Evolutionary conservation across 352 stramenopile genomes (phyloP), one percentile per base, ranked within the genome.

Genomic region (Phytophthora capsici): DNA sequence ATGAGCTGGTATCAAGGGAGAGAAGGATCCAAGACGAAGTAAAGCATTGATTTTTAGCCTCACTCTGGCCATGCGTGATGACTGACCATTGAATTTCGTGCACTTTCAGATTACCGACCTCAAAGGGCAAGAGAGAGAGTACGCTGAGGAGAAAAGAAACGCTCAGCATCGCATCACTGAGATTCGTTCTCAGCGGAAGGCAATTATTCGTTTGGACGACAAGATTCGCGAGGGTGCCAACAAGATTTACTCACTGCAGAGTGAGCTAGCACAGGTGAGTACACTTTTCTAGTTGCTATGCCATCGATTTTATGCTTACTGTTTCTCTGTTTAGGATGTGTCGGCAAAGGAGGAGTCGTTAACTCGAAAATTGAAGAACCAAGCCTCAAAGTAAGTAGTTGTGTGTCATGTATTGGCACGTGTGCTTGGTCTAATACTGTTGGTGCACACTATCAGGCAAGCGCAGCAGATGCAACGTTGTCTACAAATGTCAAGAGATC

Each of bases 321-420:
- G 3, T 34, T 50, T 4, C 19, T 26, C 34, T 66, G 8, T 60
- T 20, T 28, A 92, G 81, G 88, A 94, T 57, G 50, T 92, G 12
- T 94, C 86, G 1, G 77, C 84, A 14, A 93, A 90, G 40, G 82
- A 94, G 43, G 83, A 92, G 22, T 82, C 77, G 4, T 79, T 93
- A 66, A 81, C 84, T 6, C 74, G 86, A 38, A 93, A 94, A 52
- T 71, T 96, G 19, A 90, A 83, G 58, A 76, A 82, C 20, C 81
- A 91, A 69, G 69, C 74, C 2, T 55, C 79, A 5, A 93, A 92
- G 73, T 89, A 79, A 43, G 77, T 19, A 32, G 23, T 26, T 41
- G 40, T 50, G 22, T 10, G 19, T 37, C 2, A 34, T 16, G 38
- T 34, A 41, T 17, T 51, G 13, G 6, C 23, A n/a, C 17, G 40